Conservation (phyloP, 305 asterid genomes). For the Fraxinus ornus region DNA sequence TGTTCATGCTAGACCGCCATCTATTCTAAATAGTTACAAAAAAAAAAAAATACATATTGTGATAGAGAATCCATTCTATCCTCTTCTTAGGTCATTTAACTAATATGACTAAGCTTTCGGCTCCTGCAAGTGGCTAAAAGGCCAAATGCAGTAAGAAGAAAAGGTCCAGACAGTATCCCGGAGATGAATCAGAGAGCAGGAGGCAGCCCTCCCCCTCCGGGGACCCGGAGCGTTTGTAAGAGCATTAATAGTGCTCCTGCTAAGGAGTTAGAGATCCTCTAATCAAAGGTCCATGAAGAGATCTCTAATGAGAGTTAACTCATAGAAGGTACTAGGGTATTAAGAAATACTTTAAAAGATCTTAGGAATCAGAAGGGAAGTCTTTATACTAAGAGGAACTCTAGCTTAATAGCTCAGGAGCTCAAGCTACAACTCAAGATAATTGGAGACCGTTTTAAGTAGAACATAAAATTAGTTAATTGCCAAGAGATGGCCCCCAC, state of each 20-base stretch:
- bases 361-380: not conserved
- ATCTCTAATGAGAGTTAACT: not conserved
- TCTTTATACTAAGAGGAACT: not conserved
- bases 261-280: not conserved
- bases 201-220: not conserved
- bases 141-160: not conserved
- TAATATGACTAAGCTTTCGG: not conserved
- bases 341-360: not conserved
- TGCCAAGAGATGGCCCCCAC: not conserved
- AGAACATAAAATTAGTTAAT: not conserved
- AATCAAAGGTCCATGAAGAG: not conserved
- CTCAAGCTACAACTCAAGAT: not conserved
- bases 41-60: not conserved
- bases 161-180: not conserved
- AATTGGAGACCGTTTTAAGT: not conserved
- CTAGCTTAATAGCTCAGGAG: not conserved
- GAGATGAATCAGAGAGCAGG: not conserved
- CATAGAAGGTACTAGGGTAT: not conserved
- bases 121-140: not conserved
- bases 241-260: not conserved
- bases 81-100: not conserved
- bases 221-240: not conserved
- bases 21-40: not conserved
- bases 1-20: not conserved
- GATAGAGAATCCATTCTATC: not conserved